Conservation (phyloP, 1,139 yeast species). For the Magnusiomyces paraingens region DNA sequence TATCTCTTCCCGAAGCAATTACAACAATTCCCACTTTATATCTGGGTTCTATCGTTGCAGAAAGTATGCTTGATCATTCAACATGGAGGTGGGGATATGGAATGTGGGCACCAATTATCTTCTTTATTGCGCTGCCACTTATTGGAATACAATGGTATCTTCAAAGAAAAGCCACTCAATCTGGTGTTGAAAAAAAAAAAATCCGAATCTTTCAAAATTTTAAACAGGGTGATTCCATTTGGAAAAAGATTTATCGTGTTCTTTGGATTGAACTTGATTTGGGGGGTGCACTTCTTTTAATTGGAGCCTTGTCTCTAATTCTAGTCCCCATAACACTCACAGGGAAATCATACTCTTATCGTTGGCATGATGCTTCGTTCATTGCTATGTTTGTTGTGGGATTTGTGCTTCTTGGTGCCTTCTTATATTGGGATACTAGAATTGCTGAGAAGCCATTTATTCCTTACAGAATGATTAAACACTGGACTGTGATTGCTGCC, state of each 20-base stretch:
- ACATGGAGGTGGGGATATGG: conserved; percentile 66
- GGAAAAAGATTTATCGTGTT: conserved; percentile 8
- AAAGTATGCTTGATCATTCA: conserved; percentile 17
- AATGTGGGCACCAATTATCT: conserved; percentile 71
- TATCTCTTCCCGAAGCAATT: conserved; percentile 15
- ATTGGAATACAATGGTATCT: conserved; percentile 16
- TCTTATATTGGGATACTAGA: conserved; percentile 12
- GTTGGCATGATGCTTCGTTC: conserved; percentile 14
- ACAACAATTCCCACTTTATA: conserved; percentile 15
- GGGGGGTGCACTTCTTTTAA: conserved; percentile 17
- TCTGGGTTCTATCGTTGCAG: conserved; percentile 20
- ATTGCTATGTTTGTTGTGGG: conserved; percentile 15
- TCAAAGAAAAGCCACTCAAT: conserved; percentile 15
- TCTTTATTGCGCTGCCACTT: conserved; percentile 54
- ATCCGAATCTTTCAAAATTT: conserved; percentile 7
- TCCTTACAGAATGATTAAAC: conserved; percentile 13
- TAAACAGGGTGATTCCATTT: conserved; percentile 8
- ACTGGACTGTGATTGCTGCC: conserved; percentile 14
- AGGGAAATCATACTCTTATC: conserved; percentile 11
- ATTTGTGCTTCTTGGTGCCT: conserved; percentile 6
- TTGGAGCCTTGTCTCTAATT: conserved; percentile 18
- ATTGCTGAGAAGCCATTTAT: conserved; percentile 15
- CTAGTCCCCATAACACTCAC: conserved; percentile 20
- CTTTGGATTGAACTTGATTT: conserved; percentile 18
- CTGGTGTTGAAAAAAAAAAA: conserved; percentile 8